These are phyloP conservation scores for Entomortierella lignicola DNA, from an alignment of 192 early-diverging fungal species.

Conservation along the genomic window DNA sequence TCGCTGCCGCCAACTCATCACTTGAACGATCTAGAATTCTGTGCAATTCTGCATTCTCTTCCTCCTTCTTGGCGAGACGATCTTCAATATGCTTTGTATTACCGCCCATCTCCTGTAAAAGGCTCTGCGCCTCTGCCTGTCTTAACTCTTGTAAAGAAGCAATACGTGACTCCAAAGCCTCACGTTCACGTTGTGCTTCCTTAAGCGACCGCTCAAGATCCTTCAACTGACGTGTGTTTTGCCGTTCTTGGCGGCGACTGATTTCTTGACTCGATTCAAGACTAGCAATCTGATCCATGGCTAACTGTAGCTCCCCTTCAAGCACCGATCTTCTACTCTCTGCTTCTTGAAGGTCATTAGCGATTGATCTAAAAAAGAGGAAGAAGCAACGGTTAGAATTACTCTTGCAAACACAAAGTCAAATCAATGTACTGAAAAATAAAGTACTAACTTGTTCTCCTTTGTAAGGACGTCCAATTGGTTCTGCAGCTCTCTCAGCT, in stretches of 20 bases:
- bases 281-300: slow-evolving; percentile 46
- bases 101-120: slow-evolving; percentile 46
- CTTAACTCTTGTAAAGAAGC: slow-evolving; percentile 47
- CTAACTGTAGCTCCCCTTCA: slow-evolving; percentile 34
- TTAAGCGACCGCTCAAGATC: slow-evolving; percentile 46
- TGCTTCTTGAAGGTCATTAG: slow-evolving; percentile 29
- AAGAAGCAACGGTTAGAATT: too few relatives aligned
- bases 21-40: slow-evolving; percentile 50
- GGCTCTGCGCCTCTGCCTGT: slow-evolving; percentile 38
- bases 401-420: background rate
- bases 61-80: slow-evolving; percentile 54
- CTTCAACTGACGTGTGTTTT: slow-evolving; percentile 33
- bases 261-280: slow-evolving; percentile 45
- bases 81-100: slow-evolving; percentile 54
- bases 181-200: slow-evolving; percentile 39
- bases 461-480: slow-evolving; percentile 32
- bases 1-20: slow-evolving; percentile 44
- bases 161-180: slow-evolving; percentile 35
- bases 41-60: slow-evolving; percentile 60
- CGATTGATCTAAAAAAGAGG: slow-evolving; percentile 13
- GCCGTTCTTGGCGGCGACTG: slow-evolving; percentile 42
- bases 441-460: slow-evolving; percentile 34
- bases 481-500: slow-evolving; percentile 29
- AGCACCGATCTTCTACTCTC: slow-evolving; percentile 16
- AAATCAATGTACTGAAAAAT: background rate